Evolutionary conservation across 768 basidiomycete genomes (phyloP).

Genomic region (Tricholoma bakamatsutake): DNA sequence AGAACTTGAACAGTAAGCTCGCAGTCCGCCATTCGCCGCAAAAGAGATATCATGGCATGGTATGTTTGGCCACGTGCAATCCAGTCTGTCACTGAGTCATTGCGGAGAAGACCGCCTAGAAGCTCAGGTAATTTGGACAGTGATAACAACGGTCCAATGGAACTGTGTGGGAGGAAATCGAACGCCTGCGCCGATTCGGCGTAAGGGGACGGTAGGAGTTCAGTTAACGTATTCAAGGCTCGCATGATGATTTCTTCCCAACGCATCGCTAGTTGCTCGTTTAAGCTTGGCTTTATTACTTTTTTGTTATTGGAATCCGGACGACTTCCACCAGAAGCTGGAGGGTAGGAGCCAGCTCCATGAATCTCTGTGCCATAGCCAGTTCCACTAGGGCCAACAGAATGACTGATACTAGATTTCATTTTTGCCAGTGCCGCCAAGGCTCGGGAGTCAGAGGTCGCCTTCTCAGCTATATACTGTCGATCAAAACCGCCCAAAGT

Average conservation of each 20-base stretch:
- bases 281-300: neutral
- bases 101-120: slow-evolving; percentile 41
- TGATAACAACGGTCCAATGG: slow-evolving; percentile 34
- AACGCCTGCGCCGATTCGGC: slow-evolving; percentile 34
- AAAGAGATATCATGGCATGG: slow-evolving; percentile 40
- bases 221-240: slow-evolving; percentile 32
- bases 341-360: neutral
- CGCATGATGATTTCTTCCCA: slow-evolving; percentile 37
- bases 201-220: slow-evolving; percentile 43
- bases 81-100: slow-evolving; percentile 54
- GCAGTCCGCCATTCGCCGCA: slow-evolving; percentile 44
- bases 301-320: neutral
- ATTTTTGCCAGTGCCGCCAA: slow-evolving; percentile 24
- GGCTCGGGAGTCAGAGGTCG: slow-evolving; percentile 33
- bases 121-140: slow-evolving; percentile 42
- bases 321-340: neutral
- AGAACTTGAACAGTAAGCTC: slow-evolving; percentile 43
- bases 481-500: slow-evolving; percentile 43
- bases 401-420: slow-evolving; percentile 10
- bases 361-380: slow-evolving; percentile 34
- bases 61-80: slow-evolving; percentile 39
- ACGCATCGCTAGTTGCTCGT: slow-evolving; percentile 17
- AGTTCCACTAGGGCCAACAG: slow-evolving; percentile 49
- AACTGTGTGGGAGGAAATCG: slow-evolving; percentile 45
- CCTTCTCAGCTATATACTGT: slow-evolving; percentile 36